phyloP scores from a whole-genome alignment of 140 eudicot species.

The Erigeron philadelphicus region DNA sequence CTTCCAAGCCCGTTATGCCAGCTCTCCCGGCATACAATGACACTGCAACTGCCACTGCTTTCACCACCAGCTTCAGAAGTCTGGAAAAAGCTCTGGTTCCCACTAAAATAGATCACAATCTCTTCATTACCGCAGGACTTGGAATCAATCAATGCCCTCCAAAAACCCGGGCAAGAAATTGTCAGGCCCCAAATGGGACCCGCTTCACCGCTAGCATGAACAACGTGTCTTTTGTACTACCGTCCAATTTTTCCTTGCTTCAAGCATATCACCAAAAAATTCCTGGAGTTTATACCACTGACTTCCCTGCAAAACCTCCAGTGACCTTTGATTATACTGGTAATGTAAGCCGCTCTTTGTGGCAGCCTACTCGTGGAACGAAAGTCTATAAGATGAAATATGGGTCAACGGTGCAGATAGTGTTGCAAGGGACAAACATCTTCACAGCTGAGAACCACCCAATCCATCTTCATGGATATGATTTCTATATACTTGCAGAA shows the following conservation, averaged over 20 bases:
- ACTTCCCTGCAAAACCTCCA: slow-evolving; percentile 70
- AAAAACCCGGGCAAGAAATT: slow-evolving; percentile 42
- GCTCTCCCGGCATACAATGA: slow-evolving; percentile 76
- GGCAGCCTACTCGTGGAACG: slow-evolving; percentile 75
- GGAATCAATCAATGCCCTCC: slow-evolving; percentile 75
- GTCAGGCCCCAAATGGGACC: slow-evolving; percentile 96
- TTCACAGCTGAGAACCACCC: slow-evolving; percentile 95
- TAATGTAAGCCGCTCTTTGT: slow-evolving; percentile 66
- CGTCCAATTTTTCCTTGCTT: slow-evolving; percentile 66
- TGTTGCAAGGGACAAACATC: slow-evolving; percentile 84
- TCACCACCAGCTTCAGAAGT: slow-evolving; percentile 65
- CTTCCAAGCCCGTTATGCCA: slow-evolving; percentile 53
- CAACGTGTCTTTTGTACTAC: slow-evolving; percentile 75
- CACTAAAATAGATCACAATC: slow-evolving; percentile 51
- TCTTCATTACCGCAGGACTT: slow-evolving; percentile 68
- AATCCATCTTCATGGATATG: slow-evolving; percentile 95
- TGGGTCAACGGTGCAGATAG: slow-evolving; percentile 74
- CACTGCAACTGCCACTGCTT: slow-evolving; percentile 75
- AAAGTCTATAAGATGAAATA: slow-evolving; percentile 62
- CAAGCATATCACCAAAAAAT: slow-evolving; percentile 73
- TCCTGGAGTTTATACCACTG: slow-evolving; percentile 73
- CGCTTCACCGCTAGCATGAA: slow-evolving; percentile 90
- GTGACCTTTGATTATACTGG: slow-evolving; percentile 82
- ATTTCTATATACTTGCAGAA: slow-evolving; percentile 76
- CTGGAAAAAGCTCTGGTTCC: slow-evolving; percentile 57